Evolutionary conservation across 352 stramenopile species (phyloP).

Genomic region (Phytophthora nicotianae): DNA sequence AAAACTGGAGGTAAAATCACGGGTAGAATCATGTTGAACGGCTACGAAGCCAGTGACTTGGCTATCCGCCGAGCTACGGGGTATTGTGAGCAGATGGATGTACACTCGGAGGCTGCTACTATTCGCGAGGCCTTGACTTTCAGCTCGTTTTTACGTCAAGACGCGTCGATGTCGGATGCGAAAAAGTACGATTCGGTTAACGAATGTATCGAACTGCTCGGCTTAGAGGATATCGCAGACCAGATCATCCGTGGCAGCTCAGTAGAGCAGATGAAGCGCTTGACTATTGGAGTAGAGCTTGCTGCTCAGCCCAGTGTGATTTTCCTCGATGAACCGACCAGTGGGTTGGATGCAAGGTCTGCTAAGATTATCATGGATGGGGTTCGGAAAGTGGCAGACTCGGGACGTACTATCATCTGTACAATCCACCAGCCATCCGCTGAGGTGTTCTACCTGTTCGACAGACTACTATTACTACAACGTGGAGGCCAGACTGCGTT

Average conservation of each 20-base stretch:
- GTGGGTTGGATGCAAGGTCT: slow-evolving; percentile 8
- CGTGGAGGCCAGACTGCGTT: slow-evolving; percentile 39
- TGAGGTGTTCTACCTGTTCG: slow-evolving; percentile 46
- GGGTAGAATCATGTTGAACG: slow-evolving; percentile 11
- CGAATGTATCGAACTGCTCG: slow-evolving; percentile 13
- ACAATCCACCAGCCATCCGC: slow-evolving; percentile 16
- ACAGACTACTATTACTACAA: slow-evolving; percentile 70
- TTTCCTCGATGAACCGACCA: slow-evolving; percentile 13
- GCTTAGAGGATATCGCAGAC: slow-evolving; percentile 14
- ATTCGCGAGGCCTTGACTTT: slow-evolving; percentile 14
- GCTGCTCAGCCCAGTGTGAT: slow-evolving; percentile 12
- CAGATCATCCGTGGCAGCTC: slow-evolving; percentile 19
- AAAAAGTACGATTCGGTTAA: slow-evolving; percentile 15
- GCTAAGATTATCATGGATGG: slow-evolving; percentile 15
- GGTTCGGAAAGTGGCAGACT: slow-evolving; percentile 10
- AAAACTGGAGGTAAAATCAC: slow-evolving; percentile 14
- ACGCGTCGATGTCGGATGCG: slow-evolving; percentile 6
- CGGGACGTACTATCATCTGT: slow-evolving; percentile 12
- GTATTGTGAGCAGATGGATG: slow-evolving; percentile 14
- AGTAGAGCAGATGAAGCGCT: slow-evolving; percentile 19
- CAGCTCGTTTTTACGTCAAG: slow-evolving; percentile 14
- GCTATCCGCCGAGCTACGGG: slow-evolving; percentile 8
- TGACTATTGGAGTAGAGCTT: slow-evolving; percentile 12
- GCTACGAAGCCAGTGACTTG: slow-evolving; percentile 12
- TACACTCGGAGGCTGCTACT: slow-evolving; percentile 12